Evolutionary conservation across 129 eudicot genomes (phyloP), one percentile per base, ranked within the genome.

Genomic region (Erigeron canadensis): DNA sequence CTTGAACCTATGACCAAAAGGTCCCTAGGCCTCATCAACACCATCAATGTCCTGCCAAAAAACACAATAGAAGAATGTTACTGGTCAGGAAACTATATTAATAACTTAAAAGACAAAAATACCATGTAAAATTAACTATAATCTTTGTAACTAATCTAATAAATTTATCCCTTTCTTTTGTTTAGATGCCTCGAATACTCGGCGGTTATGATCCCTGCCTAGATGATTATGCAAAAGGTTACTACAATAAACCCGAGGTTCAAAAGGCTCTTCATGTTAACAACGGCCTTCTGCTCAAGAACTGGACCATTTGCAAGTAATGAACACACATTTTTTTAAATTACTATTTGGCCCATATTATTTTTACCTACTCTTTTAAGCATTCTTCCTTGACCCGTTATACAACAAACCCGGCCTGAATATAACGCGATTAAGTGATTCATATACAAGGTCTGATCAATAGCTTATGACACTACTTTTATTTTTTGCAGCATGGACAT

Each of bases 261-360:
- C 98, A 93, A 68, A 89, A 76, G 75, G 96, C 96, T 77, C 96
- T 93, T 71, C 98, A 93, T 78, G 98, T 85, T 69, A 78, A 83
- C 74, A 82, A 83, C 67, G 90, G 95, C 68, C 70, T 41, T 44
- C 74, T 54, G 38, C 88, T 80, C 50, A 89, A 70, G 80, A 85
- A 87, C 64, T 93, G 98, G 98, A 89, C 86, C 85, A 87, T 93
- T 48, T 93, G 98, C 98, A 93, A 93, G 98, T 93, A 93, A 81
- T 71, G 4, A 22, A 51, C 68, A 6, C 21, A 68, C 61, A 38
- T 65, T 40, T 67, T 70, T 56, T 70, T 70, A 38, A 59, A 47
- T 41, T 51, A 62, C 17, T 81, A n/a, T n/a, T 28, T 28, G 34
- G 34, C 34, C 34, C 34, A 28, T 28, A 28, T 28, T 3, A 28